These are phyloP conservation scores for Salix viminalis DNA, from an alignment of 345 rosid species.

Conservation along the genomic window DNA sequence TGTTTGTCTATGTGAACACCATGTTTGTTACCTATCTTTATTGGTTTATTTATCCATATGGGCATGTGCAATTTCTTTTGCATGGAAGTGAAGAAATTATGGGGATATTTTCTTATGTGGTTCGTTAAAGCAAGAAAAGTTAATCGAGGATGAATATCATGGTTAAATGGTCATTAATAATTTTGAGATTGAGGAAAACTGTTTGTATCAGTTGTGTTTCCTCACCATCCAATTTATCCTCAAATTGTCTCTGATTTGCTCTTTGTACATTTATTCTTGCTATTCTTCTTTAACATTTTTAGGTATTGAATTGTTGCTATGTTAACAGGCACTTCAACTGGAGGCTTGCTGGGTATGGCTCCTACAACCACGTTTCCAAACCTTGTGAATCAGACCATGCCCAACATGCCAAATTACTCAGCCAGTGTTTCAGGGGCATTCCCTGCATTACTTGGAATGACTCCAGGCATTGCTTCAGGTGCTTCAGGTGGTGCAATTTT, in stretches of 20 bases:
- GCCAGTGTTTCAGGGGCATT: slow-evolving; percentile 94
- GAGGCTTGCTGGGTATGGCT: slow-evolving; percentile 72
- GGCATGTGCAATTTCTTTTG: neutral
- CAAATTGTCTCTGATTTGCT: neutral
- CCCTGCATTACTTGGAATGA: slow-evolving; percentile 90
- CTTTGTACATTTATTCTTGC: neutral
- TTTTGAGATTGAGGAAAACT: neutral
- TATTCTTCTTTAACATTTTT: neutral
- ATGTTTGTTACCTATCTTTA: neutral
- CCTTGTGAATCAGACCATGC: slow-evolving; percentile 90
- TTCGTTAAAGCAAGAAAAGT: neutral
- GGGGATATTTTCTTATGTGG: neutral
- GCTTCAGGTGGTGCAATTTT: slow-evolving; percentile 93
- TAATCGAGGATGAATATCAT: neutral
- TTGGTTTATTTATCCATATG: neutral
- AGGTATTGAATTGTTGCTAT: slow-evolving; percentile 3
- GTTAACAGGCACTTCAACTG: slow-evolving; percentile 59
- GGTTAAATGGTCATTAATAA: neutral
- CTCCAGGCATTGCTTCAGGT: slow-evolving; percentile 83
- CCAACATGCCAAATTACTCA: slow-evolving; percentile 98
- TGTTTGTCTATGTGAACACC: no score
- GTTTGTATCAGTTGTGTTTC: neutral
- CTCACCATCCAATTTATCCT: neutral
- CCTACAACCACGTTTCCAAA: slow-evolving; percentile 70
- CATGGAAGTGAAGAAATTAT: neutral